These are phyloP conservation scores for Penicillium sp. DNA, from an alignment of 2,329 filamentous ascomycete species.

Conservation along the genomic window DNA sequence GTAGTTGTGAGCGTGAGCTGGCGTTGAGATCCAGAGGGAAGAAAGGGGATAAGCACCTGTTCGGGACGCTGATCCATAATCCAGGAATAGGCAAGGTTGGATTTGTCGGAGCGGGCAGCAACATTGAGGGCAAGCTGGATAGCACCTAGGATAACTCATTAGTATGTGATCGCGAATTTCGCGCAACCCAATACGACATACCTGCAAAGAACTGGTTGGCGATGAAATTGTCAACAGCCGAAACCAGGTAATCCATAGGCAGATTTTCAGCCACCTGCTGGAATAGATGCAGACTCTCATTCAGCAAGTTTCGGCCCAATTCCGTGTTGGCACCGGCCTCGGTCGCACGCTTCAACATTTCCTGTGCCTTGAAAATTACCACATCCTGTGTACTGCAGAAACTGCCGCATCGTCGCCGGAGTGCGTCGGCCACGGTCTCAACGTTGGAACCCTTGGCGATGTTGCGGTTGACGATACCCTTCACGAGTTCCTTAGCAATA, in stretches of 20 bases:
- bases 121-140: conserved; percentile 84
- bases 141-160: conserved; percentile 54
- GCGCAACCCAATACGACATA: conserved; percentile 27
- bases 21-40: conserved; percentile 2
- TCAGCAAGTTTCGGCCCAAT: conserved; percentile 72
- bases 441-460: conserved; percentile 97
- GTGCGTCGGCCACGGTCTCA: conserved; percentile 92
- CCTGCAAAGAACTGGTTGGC: conserved; percentile 83
- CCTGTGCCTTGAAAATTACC: conserved; percentile 96
- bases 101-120: conserved; percentile 79
- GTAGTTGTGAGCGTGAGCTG: conserved; percentile 15
- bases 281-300: conserved; percentile 86
- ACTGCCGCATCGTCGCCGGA: conserved; percentile 86
- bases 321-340: conserved; percentile 76
- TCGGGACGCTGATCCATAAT: conserved; percentile 76
- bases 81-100: conserved; percentile 81
- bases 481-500: conserved; percentile 89
- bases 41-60: conserved; percentile 40
- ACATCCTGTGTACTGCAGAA: conserved; percentile 98
- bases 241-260: conserved; percentile 74
- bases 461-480: conserved; percentile 96
- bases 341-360: conserved; percentile 83
- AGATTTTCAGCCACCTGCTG: conserved; percentile 82
- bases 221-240: conserved; percentile 76
- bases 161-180: conserved; percentile 5